These are phyloP conservation scores for Epichloe glyceriae DNA, from an alignment of 2,329 filamentous ascomycete species.

Conservation along the genomic window DNA sequence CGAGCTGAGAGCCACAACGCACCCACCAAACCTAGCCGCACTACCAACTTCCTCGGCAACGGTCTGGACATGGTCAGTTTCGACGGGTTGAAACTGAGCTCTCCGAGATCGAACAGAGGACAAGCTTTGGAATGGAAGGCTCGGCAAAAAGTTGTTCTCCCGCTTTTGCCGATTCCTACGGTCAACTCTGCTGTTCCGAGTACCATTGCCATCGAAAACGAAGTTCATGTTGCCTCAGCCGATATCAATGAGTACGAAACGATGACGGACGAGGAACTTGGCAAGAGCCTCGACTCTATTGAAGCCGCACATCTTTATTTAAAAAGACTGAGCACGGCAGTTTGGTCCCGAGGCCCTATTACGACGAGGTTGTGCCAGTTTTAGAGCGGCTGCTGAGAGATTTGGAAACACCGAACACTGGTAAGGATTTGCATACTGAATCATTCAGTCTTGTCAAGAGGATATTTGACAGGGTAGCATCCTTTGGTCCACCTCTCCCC, in stretches of 20 bases:
- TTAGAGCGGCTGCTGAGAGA: constrained; percentile 7
- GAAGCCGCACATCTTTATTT: constrained; percentile 3
- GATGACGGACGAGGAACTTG: neutral
- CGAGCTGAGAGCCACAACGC: neutral
- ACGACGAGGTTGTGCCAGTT: constrained; percentile 4
- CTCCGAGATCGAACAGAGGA: neutral
- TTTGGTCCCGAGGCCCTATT: neutral
- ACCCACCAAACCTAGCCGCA: neutral
- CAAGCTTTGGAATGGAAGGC: constrained; percentile 1
- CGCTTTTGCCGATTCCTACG: neutral
- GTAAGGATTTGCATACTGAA: neutral
- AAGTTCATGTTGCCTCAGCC: neutral
- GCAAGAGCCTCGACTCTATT: neutral
- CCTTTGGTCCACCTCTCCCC: constrained; percentile 7
- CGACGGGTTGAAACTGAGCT: neutral
- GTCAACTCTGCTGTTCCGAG: neutral
- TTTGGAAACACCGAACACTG: neutral
- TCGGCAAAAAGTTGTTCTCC: neutral
- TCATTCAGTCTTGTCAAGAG: constrained; percentile 7
- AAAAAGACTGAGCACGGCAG: neutral
- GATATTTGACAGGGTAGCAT: constrained; percentile 10
- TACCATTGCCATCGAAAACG: neutral
- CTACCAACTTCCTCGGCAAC: neutral
- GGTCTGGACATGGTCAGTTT: constrained; percentile 3
- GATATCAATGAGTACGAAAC: neutral